Conservation (phyloP, 2,329 filamentous ascomycete species). For the Blumeria hordei region DNA sequence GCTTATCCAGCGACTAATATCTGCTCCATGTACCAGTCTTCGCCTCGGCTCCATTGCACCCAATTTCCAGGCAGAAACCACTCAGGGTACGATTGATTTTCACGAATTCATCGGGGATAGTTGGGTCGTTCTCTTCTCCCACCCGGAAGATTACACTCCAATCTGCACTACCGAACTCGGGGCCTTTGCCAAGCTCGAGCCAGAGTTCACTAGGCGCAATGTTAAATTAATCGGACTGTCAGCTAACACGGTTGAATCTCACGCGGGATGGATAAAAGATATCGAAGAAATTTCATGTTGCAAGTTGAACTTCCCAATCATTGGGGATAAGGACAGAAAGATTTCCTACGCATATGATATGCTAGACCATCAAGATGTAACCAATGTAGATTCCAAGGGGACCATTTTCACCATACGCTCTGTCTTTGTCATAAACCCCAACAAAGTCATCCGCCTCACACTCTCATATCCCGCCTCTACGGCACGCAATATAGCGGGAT, state of each 20-base stretch:
- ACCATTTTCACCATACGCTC: conserved; percentile 86
- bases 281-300: conserved; percentile 56
- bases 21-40: conserved; percentile 20
- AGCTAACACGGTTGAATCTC: conserved; percentile 64
- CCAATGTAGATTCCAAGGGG: conserved; percentile 59
- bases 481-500: conserved; percentile 60
- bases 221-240: conserved; percentile 82
- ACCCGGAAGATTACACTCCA: conserved; percentile 78
- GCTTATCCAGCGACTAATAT: neutral
- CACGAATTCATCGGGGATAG: conserved; percentile 57
- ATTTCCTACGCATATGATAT: conserved; percentile 59
- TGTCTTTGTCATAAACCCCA: conserved; percentile 84
- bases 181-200: conserved; percentile 71
- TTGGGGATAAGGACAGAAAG: conserved; percentile 58
- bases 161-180: conserved; percentile 93
- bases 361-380: conserved; percentile 61
- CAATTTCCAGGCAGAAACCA: conserved; percentile 68
- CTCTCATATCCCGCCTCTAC: conserved; percentile 79
- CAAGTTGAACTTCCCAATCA: conserved; percentile 52
- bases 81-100: conserved; percentile 55
- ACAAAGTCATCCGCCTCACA: conserved; percentile 80
- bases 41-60: conserved; percentile 44
- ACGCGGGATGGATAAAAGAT: conserved; percentile 79
- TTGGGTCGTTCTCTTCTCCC: conserved; percentile 67
- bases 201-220: conserved; percentile 64